These are phyloP conservation scores for Suillus placidus DNA, from an alignment of 768 basidiomycete species.

Conservation along the genomic window DNA sequence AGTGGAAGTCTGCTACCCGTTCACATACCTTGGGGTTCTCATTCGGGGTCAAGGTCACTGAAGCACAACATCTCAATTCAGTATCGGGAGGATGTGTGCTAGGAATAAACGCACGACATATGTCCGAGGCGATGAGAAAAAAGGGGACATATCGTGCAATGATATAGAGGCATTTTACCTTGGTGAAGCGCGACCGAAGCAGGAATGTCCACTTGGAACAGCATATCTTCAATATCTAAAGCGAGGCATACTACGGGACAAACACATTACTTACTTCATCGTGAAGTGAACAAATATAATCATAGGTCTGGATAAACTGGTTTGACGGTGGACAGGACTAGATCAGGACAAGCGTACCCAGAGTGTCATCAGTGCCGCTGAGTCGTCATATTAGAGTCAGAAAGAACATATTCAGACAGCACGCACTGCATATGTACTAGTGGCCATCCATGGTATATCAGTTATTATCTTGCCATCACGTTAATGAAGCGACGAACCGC, in stretches of 20 bases:
- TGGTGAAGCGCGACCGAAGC: background rate
- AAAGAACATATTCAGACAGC: background rate
- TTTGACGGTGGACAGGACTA: background rate
- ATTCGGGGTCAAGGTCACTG: background rate
- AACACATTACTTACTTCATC: background rate
- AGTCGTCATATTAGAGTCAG: background rate
- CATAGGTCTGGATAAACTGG: background rate
- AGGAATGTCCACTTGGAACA: background rate
- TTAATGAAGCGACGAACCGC: background rate
- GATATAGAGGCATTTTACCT: background rate
- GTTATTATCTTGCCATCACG: background rate
- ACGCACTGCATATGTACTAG: constrained; percentile 2
- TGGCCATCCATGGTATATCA: background rate
- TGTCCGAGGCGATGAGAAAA: background rate
- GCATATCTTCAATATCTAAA: background rate
- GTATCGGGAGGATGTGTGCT: background rate
- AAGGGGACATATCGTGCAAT: background rate
- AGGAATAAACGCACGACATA: background rate
- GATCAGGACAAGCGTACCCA: background rate
- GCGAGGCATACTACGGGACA: background rate
- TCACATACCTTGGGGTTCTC: background rate
- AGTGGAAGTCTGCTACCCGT: background rate
- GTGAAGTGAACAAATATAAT: background rate
- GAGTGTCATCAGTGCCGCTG: background rate
- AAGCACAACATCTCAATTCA: background rate